Evolutionary conservation across 1,284 basidiomycete species (phyloP).

Genomic region (Sanghuangporus weigelae): DNA sequence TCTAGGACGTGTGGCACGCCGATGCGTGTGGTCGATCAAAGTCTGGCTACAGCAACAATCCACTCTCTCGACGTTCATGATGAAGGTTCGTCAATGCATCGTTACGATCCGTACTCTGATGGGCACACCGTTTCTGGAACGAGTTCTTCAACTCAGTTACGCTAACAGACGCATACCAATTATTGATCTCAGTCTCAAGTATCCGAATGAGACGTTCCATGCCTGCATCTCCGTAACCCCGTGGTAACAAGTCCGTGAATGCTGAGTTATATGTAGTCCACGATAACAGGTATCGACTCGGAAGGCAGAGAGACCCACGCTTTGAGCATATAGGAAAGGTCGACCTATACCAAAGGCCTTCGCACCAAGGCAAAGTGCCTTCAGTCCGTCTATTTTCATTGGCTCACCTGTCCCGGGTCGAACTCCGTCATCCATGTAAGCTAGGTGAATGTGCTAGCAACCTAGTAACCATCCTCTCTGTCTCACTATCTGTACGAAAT

Average conservation of each 20-base stretch:
- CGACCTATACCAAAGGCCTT: conserved; percentile 87
- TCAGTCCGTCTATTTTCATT: conserved; percentile 63
- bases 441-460: conserved; percentile 29
- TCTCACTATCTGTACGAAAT: neutral
- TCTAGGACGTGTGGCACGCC: no score
- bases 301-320: conserved; percentile 39
- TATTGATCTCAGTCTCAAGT: conserved; percentile 75
- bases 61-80: no score
- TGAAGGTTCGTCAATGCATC: no score
- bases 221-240: conserved; percentile 82
- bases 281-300: neutral
- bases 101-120: no score
- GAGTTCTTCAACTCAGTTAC: conserved; percentile 65
- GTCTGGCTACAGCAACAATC: no score
- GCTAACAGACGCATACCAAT: conserved; percentile 75
- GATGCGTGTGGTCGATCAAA: no score
- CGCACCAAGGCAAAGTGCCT: conserved; percentile 89
- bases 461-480: neutral
- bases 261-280: neutral
- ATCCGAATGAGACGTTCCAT: conserved; percentile 72
- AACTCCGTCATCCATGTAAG: conserved; percentile 89
- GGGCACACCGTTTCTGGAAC: conserved; percentile 84
- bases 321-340: conserved; percentile 86
- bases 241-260: conserved; percentile 11
- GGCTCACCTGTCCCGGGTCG: conserved; percentile 69